Evolutionary conservation across 2,329 filamentous ascomycete genomes (phyloP).

Genomic region (Diatrype stigma): DNA sequence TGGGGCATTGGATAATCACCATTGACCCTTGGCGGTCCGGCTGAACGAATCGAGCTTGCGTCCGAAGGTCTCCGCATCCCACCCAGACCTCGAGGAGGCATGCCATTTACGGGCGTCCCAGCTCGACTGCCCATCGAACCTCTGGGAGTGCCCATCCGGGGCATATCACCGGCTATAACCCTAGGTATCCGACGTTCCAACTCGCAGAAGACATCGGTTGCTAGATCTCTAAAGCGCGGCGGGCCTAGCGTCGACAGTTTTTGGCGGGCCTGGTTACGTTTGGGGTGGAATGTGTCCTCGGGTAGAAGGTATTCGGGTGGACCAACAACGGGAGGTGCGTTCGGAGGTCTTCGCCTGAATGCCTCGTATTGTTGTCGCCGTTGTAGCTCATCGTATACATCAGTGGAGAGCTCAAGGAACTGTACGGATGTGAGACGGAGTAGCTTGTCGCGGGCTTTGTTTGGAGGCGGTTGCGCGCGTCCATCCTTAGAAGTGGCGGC

Average conservation of each 20-base stretch:
- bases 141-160: conserved; percentile 65
- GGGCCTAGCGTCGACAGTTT: conserved; percentile 87
- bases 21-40: conserved; percentile 29
- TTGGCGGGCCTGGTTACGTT: conserved; percentile 95
- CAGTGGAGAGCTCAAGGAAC: conserved; percentile 95
- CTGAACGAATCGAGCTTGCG: conserved; percentile 55
- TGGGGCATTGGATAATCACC: conserved; percentile 51
- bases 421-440: conserved; percentile 85
- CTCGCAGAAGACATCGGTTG: conserved; percentile 94
- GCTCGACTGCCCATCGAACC: conserved; percentile 57
- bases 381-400: conserved; percentile 92
- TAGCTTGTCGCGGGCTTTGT: conserved; percentile 91
- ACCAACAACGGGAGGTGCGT: conserved; percentile 43
- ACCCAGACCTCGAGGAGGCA: conserved; percentile 46
- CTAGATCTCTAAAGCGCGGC: conserved; percentile 83
- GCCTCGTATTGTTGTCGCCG: conserved; percentile 64
- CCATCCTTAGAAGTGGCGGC: conserved; percentile 68
- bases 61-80: conserved; percentile 56
- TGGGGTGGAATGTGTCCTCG: conserved; percentile 89
- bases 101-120: conserved; percentile 59
- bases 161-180: conserved; percentile 67
- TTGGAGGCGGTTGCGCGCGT: conserved; percentile 68
- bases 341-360: conserved; percentile 50
- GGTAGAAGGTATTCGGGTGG: conserved; percentile 74
- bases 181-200: conserved; percentile 84